Conservation (phyloP, 1,284 basidiomycete genomes). For the Irpex rosettiformis region DNA sequence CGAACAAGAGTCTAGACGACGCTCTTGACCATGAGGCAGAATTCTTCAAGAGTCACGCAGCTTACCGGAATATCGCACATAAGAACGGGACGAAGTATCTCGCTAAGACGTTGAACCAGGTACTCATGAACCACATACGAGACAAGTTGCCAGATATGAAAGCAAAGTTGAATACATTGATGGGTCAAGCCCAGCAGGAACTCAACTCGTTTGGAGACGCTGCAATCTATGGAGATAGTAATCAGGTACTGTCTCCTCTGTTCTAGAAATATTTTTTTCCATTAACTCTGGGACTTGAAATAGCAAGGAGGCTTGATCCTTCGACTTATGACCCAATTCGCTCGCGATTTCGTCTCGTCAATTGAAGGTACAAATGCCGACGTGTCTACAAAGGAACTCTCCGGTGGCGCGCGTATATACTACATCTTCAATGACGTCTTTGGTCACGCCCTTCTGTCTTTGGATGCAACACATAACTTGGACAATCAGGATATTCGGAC, state of each 20-base stretch:
- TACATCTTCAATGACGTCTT: slow-evolving; percentile 99
- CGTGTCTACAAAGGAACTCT: slow-evolving; percentile 98
- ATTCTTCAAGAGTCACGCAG: slow-evolving; percentile 89
- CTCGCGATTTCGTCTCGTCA: slow-evolving; percentile 94
- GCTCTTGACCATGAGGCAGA: slow-evolving; percentile 86
- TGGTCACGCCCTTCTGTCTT: slow-evolving; percentile 85
- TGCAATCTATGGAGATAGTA: slow-evolving; percentile 89
- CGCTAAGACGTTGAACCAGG: slow-evolving; percentile 92
- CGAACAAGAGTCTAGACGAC: slow-evolving; percentile 82
- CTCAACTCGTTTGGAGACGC: slow-evolving; percentile 95
- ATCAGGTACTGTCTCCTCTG: slow-evolving; percentile 53
- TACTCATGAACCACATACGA: slow-evolving; percentile 95
- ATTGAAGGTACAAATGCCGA: slow-evolving; percentile 98
- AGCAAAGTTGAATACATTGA: slow-evolving; percentile 94
- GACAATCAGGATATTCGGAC: slow-evolving; percentile 96
- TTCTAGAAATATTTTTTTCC: neutral
- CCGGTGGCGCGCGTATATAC: slow-evolving; percentile 96
- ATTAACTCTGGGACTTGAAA: neutral
- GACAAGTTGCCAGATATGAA: slow-evolving; percentile 99
- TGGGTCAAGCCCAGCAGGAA: slow-evolving; percentile 99
- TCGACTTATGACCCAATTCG: slow-evolving; percentile 98
- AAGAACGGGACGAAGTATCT: slow-evolving; percentile 96
- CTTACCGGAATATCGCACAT: slow-evolving; percentile 95
- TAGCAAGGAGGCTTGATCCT: slow-evolving; percentile 85
- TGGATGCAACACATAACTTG: slow-evolving; percentile 90